Evolutionary conservation across 2,329 filamentous ascomycete species (phyloP).

Genomic region (Ophiostoma sp.): DNA sequence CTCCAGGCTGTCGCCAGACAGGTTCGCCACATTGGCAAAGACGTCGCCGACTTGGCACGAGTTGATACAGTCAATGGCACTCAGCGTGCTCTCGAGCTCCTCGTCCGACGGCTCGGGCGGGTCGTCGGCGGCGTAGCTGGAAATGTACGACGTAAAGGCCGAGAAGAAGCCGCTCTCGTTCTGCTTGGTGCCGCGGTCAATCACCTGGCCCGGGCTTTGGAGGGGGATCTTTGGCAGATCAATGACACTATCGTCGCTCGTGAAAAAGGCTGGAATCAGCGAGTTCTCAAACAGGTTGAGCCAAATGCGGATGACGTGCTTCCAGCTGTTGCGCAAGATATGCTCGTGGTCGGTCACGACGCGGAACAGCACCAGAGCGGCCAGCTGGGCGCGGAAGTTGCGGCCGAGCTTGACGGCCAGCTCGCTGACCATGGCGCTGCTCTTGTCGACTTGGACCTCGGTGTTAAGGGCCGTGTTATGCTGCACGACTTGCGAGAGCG

Average conservation of each 20-base stretch:
- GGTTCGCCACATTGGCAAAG: constrained; percentile 70
- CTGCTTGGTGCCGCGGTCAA: constrained; percentile 78
- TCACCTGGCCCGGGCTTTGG: constrained; percentile 86
- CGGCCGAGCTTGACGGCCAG: constrained; percentile 93
- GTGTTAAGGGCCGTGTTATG: constrained; percentile 90
- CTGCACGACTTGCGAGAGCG: constrained; percentile 62
- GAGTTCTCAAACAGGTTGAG: constrained; percentile 96
- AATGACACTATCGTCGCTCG: constrained; percentile 61
- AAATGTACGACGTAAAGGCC: constrained; percentile 93
- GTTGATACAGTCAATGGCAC: constrained; percentile 90
- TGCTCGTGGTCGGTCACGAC: constrained; percentile 84
- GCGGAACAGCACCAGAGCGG: constrained; percentile 91
- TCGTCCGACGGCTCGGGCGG: constrained; percentile 96
- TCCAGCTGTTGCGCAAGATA: constrained; percentile 75
- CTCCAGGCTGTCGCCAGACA: constrained; percentile 42
- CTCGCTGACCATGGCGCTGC: constrained; percentile 97
- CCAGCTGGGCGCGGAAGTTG: constrained; percentile 89
- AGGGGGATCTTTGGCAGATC: constrained; percentile 81
- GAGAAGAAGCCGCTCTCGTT: constrained; percentile 86
- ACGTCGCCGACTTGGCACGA: constrained; percentile 83
- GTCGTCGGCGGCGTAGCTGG: constrained; percentile 97
- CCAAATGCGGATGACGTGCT: constrained; percentile 85
- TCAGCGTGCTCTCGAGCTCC: constrained; percentile 92
- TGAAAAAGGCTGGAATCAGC: constrained; percentile 78
- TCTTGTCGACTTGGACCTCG: constrained; percentile 87